phyloP scores from a whole-genome alignment of 176 grass and related monocot species.

The Secale cereale region DNA sequence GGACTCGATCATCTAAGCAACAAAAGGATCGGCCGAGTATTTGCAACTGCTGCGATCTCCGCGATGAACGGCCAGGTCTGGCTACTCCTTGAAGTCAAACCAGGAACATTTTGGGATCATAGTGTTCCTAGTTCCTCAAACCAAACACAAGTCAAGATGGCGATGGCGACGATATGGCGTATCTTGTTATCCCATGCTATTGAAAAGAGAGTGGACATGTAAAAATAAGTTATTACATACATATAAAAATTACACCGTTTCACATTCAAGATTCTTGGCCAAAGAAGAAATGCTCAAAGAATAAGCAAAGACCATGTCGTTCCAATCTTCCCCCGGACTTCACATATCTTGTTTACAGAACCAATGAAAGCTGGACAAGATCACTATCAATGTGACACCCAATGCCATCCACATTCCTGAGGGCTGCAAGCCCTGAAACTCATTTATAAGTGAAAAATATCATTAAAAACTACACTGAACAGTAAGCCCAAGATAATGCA shows the following conservation, averaged over 20 bases:
- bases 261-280: not conserved
- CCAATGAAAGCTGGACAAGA: not conserved
- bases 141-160: not conserved
- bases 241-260: not conserved
- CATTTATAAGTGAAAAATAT: not conserved
- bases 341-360: not conserved
- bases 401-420: not conserved
- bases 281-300: not conserved
- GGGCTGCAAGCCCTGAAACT: conserved; percentile 5
- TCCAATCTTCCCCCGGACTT: not conserved
- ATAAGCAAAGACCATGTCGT: not conserved
- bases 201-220: not conserved
- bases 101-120: not conserved
- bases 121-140: not conserved
- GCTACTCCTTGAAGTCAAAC: not conserved
- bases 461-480: not conserved
- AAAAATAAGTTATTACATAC: not conserved
- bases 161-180: not conserved
- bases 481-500: not conserved
- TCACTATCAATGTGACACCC: not conserved
- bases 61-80: not conserved
- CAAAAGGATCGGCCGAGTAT: no score
- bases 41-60: not conserved
- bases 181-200: not conserved
- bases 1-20: no score